Base-by-base conservation (phyloP, 73 alveolate species). In the Paraurostyla sp. region DNA sequence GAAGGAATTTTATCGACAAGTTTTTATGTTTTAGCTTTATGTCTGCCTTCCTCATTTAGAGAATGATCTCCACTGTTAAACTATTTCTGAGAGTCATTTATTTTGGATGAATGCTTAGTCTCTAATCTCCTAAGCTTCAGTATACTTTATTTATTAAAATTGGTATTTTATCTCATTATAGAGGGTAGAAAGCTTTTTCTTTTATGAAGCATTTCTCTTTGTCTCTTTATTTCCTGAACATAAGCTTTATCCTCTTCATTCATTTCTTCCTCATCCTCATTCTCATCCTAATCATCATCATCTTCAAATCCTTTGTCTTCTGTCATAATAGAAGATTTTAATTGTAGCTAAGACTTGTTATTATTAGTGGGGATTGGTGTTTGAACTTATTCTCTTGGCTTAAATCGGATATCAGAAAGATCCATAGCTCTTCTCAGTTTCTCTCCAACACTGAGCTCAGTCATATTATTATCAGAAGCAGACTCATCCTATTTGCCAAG, bases 281-380 rank as follows among this genome's bases (percentile, higher is more conserved):
- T 15, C 25, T 71, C 85, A 35, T 6, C 59, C 25, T 16, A 57
- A 49, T 78, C 80, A 69, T 69, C 65, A 69, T 30, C 59, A 16
- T 41, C 84, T 15, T 33, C 4, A 9, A 62, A 69, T 38, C 25
- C 68, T 13, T 63, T 62, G 4, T 63, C 81, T 11, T 63, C 57
- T 15, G 13, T 52, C n/a, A n/a, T n/a, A n/a, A n/a, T n/a, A n/a
- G n/a, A n/a, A n/a, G n/a, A n/a, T n/a, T n/a, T n/a, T n/a, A n/a
- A n/a, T n/a, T n/a, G n/a, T n/a, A n/a, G n/a, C n/a, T n/a, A n/a
- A n/a, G n/a, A n/a, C 57, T 46, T 18, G 18, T 15, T 46, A 46
- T 46, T 13, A 46, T 46, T 46, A 46, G 18, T 46, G 57, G 18
- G 18, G 57, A 15, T 46, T 46, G 57, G 13, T 46, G 23, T 15